phyloP scores from a whole-genome alignment of 139 green algal species.

The Microglena sp. region DNA sequence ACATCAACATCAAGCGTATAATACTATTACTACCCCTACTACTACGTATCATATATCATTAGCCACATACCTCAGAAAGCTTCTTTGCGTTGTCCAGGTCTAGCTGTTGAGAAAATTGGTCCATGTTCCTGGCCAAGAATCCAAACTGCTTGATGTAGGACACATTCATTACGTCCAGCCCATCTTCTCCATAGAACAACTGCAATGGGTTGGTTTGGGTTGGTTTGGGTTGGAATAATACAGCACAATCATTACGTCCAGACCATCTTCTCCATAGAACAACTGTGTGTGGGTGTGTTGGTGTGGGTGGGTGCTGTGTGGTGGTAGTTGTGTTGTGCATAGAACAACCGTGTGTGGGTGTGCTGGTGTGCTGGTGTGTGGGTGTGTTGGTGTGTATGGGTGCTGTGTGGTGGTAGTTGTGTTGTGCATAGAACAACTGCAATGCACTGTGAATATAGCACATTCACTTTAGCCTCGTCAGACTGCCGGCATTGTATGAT shows the following conservation, averaged over 20 bases:
- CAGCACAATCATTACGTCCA: conserved; percentile 62
- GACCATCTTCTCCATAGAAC: conserved; percentile 88
- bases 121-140: conserved; percentile 71
- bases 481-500: no score
- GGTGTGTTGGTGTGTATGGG: not conserved
- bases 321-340: not conserved
- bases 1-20: conserved; percentile 2
- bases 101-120: conserved; percentile 40
- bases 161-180: conserved; percentile 64
- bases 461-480: no score
- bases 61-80: conserved; percentile 15
- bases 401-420: not conserved
- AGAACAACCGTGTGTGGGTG: not conserved
- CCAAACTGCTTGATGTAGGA: conserved; percentile 69
- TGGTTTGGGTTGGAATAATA: no score
- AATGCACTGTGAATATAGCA: no score
- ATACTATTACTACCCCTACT: no score
- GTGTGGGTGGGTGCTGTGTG: not conserved
- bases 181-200: conserved; percentile 94
- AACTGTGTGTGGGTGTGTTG: conserved; percentile 36
- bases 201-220: no score
- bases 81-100: conserved; percentile 12
- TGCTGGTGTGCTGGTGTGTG: not conserved
- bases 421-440: not conserved
- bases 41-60: not conserved